Percentiles rank a stretch among this genome's conserved stretches.
Evolutionary conservation across 495 filamentous ascomycete genomes (phyloP).

Genomic region (Entonaema liquescens): DNA sequence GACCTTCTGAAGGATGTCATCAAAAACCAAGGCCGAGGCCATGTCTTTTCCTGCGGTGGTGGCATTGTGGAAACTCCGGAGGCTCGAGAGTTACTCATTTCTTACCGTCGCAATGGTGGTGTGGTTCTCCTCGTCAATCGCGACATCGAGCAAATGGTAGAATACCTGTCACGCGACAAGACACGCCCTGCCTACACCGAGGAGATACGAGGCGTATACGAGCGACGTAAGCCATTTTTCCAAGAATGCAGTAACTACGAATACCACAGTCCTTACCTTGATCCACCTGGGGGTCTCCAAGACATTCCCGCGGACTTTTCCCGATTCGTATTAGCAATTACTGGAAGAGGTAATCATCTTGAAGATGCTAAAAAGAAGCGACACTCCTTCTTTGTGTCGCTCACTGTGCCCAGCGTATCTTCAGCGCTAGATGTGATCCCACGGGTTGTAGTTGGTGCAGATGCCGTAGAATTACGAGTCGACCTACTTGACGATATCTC

Average conservation of each 20-base stretch:
- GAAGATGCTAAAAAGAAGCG: conserved; percentile 71
- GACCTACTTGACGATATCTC: conserved; percentile 84
- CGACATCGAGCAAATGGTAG: conserved; percentile 87
- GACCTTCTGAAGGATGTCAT: conserved; percentile 75
- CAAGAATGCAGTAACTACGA: conserved; percentile 94
- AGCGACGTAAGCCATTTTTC: conserved; percentile 91
- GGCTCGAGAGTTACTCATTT: conserved; percentile 76
- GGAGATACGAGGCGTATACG: conserved; percentile 91
- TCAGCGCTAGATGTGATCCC: conserved; percentile 69
- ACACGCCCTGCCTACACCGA: conserved; percentile 92
- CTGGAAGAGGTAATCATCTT: conserved; percentile 72
- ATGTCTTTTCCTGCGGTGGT: conserved; percentile 93
- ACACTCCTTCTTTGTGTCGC: conserved; percentile 90
- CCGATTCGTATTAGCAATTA: conserved; percentile 78
- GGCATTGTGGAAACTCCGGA: conserved; percentile 90
- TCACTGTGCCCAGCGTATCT: conserved; percentile 81
- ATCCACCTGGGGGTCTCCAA: conserved; percentile 64
- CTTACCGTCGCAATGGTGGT: conserved; percentile 83
- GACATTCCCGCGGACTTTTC: conserved; percentile 79
- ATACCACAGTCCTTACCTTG: conserved; percentile 79
- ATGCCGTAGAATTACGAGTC: conserved; percentile 94
- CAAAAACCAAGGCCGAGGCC: conserved; percentile 73
- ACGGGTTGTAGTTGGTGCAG: conserved; percentile 81
- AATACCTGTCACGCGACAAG: conserved; percentile 89
- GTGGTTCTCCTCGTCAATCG: conserved; percentile 88